Percentiles rank a stretch among this genome's conserved stretches.
These are phyloP conservation scores for Moesziomyces sp. DNA, from an alignment of 1,284 basidiomycete genomes.

Conservation along the genomic window DNA sequence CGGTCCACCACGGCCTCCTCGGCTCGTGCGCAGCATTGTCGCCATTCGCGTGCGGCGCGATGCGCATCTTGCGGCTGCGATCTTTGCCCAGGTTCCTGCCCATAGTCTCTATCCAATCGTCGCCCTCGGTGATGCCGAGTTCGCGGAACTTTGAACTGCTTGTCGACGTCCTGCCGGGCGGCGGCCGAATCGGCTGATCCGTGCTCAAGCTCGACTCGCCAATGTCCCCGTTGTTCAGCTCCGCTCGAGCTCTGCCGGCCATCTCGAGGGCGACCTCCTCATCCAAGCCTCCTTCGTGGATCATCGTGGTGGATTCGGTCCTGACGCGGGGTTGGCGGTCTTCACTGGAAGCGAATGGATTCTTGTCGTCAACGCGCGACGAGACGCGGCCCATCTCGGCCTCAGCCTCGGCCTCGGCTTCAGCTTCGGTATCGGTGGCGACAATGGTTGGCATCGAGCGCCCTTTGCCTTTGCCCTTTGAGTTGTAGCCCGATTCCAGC, in stretches of 20 bases:
- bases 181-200: slow-evolving; percentile 1
- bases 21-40: slow-evolving; percentile 12
- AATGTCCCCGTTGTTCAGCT: slow-evolving; percentile 22
- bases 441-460: slow-evolving; percentile 51
- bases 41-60: slow-evolving; percentile 1
- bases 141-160: slow-evolving; percentile 53
- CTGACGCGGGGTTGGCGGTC: slow-evolving; percentile 10
- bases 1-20: slow-evolving; percentile 53
- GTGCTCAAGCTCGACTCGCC: slow-evolving; percentile 25
- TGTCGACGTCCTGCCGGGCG: slow-evolving; percentile 27
- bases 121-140: slow-evolving; percentile 39
- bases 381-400: neutral
- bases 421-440: slow-evolving; percentile 49
- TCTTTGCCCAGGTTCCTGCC: slow-evolving; percentile 4
- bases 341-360: slow-evolving; percentile 32
- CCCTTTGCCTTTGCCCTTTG: slow-evolving; percentile 35
- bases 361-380: neutral
- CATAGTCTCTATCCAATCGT: slow-evolving; percentile 40
- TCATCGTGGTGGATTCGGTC: slow-evolving; percentile 13
- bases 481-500: slow-evolving; percentile 22
- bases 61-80: slow-evolving; percentile 12
- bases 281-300: slow-evolving; percentile 44
- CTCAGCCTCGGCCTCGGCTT: slow-evolving; percentile 28
- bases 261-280: slow-evolving; percentile 44
- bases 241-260: slow-evolving; percentile 8